phyloP scores from a whole-genome alignment of 2,329 filamentous ascomycete genomes.

The Exophiala phaeomuriformis region DNA sequence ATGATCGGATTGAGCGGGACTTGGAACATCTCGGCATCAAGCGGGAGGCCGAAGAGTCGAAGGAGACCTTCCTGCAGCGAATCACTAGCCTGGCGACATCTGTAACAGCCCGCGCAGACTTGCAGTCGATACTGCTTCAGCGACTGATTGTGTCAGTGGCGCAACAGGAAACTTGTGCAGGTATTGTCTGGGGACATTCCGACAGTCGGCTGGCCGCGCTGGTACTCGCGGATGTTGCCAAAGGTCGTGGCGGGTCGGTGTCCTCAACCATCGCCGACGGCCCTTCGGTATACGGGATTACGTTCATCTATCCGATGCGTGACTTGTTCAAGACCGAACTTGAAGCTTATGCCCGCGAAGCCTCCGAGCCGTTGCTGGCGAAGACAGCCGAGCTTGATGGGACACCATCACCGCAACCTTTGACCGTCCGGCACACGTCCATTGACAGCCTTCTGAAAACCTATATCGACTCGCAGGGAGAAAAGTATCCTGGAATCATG shows the following conservation, averaged over 20 bases:
- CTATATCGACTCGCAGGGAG: constrained; percentile 81
- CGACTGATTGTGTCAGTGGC: constrained; percentile 64
- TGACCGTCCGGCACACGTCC: constrained; percentile 61
- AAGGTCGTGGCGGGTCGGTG: constrained; percentile 76
- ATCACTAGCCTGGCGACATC: constrained; percentile 60
- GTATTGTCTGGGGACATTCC: constrained; percentile 73
- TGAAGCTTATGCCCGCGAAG: constrained; percentile 51
- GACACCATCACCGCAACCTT: constrained; percentile 24
- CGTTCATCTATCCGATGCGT: constrained; percentile 71
- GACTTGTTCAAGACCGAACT: constrained; percentile 82
- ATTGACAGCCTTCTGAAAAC: constrained; percentile 86
- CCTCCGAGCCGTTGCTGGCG: constrained; percentile 29
- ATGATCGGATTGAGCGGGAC: constrained; percentile 24
- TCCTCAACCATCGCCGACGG: constrained; percentile 80
- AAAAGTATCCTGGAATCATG: constrained; percentile 81
- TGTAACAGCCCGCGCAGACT: constrained; percentile 67
- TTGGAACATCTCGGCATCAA: constrained; percentile 14
- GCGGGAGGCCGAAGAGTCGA: constrained; percentile 24
- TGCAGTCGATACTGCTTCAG: constrained; percentile 62
- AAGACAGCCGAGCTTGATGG: constrained; percentile 14
- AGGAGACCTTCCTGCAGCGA: constrained; percentile 45
- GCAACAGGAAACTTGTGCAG: constrained; percentile 53
- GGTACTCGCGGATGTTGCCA: constrained; percentile 79
- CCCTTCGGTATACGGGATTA: constrained; percentile 48
- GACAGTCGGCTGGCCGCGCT: constrained; percentile 83